Percentiles rank a stretch among this genome's conserved stretches.
Conservation (phyloP, 805 yeast genomes). For the Jamesozyma hellenica region DNA sequence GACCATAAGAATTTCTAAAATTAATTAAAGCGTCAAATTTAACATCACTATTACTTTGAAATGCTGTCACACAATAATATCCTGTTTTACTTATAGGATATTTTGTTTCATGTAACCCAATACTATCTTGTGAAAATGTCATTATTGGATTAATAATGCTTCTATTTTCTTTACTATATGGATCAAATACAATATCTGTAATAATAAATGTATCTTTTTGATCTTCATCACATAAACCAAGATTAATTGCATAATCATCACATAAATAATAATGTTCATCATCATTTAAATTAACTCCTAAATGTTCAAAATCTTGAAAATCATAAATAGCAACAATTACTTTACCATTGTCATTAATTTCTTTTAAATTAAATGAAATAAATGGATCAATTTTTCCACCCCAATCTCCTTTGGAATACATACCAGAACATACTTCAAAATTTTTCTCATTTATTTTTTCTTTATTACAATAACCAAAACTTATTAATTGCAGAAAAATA, state of each 20-base stretch:
- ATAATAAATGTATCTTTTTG: conserved; percentile 58
- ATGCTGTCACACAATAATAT: conserved; percentile 82
- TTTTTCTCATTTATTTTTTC: conserved; percentile 40
- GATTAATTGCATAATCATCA: conserved; percentile 53
- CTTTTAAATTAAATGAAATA: conserved; percentile 39
- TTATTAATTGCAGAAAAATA: conserved; percentile 4
- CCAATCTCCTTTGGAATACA: conserved; percentile 82
- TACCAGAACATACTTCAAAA: conserved; percentile 76
- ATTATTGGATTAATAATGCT: conserved; percentile 46
- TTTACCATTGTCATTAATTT: conserved; percentile 29
- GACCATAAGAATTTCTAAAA: conserved; percentile 88
- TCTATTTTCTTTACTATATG: conserved; percentile 41
- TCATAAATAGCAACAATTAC: conserved; percentile 74
- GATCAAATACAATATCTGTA: conserved; percentile 32
- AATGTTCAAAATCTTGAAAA: conserved; percentile 58
- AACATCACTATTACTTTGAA: conserved; percentile 33
- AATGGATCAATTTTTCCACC: conserved; percentile 65
- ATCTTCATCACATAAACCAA: conserved; percentile 43
- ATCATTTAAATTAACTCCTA: conserved; percentile 46
- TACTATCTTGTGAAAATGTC: conserved; percentile 43
- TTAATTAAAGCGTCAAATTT: conserved; percentile 59
- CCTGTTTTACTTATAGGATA: conserved; percentile 72
- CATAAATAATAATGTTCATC: conserved; percentile 57
- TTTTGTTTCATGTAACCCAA: conserved; percentile 50
- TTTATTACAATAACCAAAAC: conserved; percentile 27